Evolutionary conservation across 129 eudicot genomes (phyloP), one percentile per base, ranked within the genome.

Genomic region (Deinandra increscens): DNA sequence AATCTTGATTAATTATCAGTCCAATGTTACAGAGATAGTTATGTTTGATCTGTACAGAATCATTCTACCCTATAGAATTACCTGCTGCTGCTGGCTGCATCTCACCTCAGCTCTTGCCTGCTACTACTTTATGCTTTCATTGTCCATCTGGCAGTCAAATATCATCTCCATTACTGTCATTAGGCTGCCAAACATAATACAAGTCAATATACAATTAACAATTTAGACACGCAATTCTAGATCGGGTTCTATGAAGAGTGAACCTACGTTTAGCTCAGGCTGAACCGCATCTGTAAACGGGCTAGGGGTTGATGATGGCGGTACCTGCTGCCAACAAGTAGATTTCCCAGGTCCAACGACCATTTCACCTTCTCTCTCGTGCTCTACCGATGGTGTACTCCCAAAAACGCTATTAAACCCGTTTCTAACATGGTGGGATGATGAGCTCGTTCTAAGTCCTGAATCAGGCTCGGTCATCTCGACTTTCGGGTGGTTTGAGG

Each of bases 381-480:
- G 69, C 36, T 73, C 78, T 59, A 26, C 31, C 1, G 75, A 17
- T 13, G 81, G 41, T 43, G 72, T 55, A 77, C 76, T 79, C 61
- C 88, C 91, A 46, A 74, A 84, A 62, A 42, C 78, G 17, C 84
- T 81, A 77, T 75, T 75, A 19, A 84, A 75, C 46, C 96, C 98
- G 22, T 84, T 91, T 62, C 83, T 75, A 56, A 72, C 69, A 18
- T 73, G 64, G 9, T 81, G 82, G 13, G 74, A 44, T 0, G 69
- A 50, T 8, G 62, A 23, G 23, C 67, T 74, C 1, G 77, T 64
- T 59, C 71, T 71, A 7, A 56, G 41, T 18, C 66, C 71, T 4
- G 78, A 43, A 66, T 63, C 73, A 1, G 84, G 79, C 56, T 91
- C 90, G 7, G 71, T 56, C n/a, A 39, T 9, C 49, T 77, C 65